Conservation (phyloP, 1,284 basidiomycete genomes). For the Ceratobasidium sp. region DNA sequence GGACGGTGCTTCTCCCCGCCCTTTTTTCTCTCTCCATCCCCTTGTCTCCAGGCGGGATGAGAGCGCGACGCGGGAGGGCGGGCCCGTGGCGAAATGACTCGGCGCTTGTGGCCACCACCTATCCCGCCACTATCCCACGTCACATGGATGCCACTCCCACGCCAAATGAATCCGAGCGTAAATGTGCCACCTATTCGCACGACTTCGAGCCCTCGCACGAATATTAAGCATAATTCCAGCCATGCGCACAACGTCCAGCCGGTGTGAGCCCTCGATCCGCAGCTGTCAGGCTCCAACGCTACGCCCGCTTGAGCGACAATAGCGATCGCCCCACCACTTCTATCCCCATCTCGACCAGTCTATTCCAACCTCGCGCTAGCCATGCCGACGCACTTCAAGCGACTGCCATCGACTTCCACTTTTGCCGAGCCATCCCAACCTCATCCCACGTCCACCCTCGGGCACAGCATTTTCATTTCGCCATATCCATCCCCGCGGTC, state of each 20-base stretch:
- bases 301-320: conserved; percentile 19
- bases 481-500: background rate
- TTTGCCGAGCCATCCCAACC: background rate
- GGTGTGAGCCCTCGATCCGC: background rate
- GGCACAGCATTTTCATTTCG: background rate
- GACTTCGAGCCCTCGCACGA: background rate
- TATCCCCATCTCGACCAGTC: conserved; percentile 12
- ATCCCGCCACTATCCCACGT: background rate
- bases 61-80: conserved; percentile 4
- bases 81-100: conserved; percentile 17
- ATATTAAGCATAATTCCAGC: no score
- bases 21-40: background rate
- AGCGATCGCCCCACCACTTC: background rate
- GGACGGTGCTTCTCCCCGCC: background rate
- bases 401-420: background rate
- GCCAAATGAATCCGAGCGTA: background rate
- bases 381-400: no score
- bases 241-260: no score
- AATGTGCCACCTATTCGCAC: no score
- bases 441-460: no score
- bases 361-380: no score
- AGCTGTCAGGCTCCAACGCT: background rate
- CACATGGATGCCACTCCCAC: background rate
- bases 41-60: conserved; percentile 16
- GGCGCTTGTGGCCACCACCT: background rate